Conservation (phyloP, 2,329 filamentous ascomycete species). For the Pseudogymnoascus sp. region DNA sequence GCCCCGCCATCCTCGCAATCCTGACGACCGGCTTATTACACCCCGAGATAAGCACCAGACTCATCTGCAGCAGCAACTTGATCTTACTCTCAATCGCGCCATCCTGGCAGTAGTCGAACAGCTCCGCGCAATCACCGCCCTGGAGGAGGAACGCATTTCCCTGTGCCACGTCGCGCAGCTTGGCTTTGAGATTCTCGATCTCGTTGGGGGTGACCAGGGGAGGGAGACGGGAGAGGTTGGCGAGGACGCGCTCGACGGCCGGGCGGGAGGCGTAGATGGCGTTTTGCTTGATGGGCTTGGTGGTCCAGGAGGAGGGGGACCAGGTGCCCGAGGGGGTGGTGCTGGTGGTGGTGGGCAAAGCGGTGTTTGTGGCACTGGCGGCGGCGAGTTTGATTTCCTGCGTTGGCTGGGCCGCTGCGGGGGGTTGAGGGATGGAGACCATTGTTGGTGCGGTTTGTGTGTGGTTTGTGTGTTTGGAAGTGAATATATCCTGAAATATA, state of each 20-base stretch:
- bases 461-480: neutral
- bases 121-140: slow-evolving; percentile 92
- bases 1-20: slow-evolving; percentile 92
- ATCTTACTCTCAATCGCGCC: slow-evolving; percentile 91
- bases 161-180: slow-evolving; percentile 76
- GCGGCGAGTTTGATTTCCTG: neutral
- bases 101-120: slow-evolving; percentile 93
- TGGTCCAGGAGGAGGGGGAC: slow-evolving; percentile 64
- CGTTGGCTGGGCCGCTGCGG: neutral
- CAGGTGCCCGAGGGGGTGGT: slow-evolving; percentile 33
- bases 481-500: neutral
- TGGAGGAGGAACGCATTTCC: slow-evolving; percentile 92
- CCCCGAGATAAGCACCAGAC: slow-evolving; percentile 88
- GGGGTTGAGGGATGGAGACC: neutral
- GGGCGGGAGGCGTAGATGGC: slow-evolving; percentile 61
- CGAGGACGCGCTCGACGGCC: slow-evolving; percentile 53
- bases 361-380: neutral
- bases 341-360: neutral
- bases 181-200: slow-evolving; percentile 72
- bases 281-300: slow-evolving; percentile 72
- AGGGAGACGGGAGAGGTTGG: slow-evolving; percentile 62
- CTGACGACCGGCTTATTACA: slow-evolving; percentile 75
- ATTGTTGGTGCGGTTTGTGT: neutral
- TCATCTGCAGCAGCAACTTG: slow-evolving; percentile 96
- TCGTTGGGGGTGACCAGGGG: slow-evolving; percentile 75